Percentiles rank a stretch among this genome's conserved stretches.
These are phyloP conservation scores for Neocatenulostroma microsporum DNA, from an alignment of 2,329 filamentous ascomycete genomes.

Conservation along the genomic window DNA sequence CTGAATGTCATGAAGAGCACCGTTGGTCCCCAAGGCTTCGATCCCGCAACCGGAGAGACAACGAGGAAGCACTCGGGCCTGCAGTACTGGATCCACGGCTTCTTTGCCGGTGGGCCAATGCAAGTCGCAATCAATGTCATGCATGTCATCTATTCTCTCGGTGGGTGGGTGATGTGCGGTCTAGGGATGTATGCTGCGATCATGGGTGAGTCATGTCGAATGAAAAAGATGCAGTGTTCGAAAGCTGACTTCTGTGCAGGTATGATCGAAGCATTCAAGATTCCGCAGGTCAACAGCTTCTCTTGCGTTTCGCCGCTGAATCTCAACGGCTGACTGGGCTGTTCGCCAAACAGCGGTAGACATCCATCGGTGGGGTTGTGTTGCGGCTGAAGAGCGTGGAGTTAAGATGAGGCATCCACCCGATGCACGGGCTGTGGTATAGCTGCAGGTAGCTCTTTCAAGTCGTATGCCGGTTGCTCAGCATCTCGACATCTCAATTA, in stretches of 20 bases:
- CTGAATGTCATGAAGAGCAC: slow-evolving; percentile 36
- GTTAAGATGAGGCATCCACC: no score
- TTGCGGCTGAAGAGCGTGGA: no score
- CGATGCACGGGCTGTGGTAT: no score
- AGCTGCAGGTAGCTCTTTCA: no score
- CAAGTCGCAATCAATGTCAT: slow-evolving; percentile 23
- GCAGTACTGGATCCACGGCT: slow-evolving; percentile 36
- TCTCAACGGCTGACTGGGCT: no score
- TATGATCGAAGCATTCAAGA: slow-evolving; percentile 29
- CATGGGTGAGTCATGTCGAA: slow-evolving; percentile 12
- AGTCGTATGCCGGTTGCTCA: no score
- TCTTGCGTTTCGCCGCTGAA: slow-evolving; percentile 12
- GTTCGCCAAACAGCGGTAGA: no score
- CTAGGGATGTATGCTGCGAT: slow-evolving; percentile 37
- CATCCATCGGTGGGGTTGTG: no score
- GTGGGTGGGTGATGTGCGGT: slow-evolving; percentile 31
- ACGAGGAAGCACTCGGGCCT: slow-evolving; percentile 31
- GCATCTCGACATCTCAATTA: no score
- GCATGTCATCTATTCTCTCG: slow-evolving; percentile 33
- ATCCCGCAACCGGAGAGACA: slow-evolving; percentile 33
- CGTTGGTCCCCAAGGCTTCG: slow-evolving; percentile 36
- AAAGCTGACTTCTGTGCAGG: no score
- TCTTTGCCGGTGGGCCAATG: slow-evolving; percentile 22
- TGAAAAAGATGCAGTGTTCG: no score
- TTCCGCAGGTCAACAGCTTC: slow-evolving; percentile 11